Base-by-base conservation (phyloP, 148 eudicot species). In the Hydrangea macrophylla region DNA sequence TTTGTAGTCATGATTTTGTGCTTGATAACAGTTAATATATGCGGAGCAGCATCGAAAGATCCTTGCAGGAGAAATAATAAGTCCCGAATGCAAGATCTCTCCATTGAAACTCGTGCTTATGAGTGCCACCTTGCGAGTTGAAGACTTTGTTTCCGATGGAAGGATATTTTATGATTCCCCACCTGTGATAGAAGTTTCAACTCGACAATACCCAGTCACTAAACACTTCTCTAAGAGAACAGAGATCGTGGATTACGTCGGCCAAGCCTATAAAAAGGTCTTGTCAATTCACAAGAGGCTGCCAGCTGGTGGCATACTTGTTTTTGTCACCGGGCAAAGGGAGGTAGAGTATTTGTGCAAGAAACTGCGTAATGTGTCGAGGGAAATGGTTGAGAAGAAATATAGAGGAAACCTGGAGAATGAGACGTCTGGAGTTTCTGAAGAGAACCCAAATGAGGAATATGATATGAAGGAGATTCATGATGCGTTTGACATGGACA, bases 251-350 rank as follows among this genome's bases (percentile, higher is more conserved):
- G 91, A 94, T 72, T 94, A 90, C 70, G 57, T 94, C 64, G 99
- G 97, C 55, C 88, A 87, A 81, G 97, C 99, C 53, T 88, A 82
- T 75, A 94, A 81, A 58, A 94, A 81, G 72, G 92, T 94, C 56
- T 48, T 94, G 62, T 66, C 89, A 48, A 94, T 90, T 81, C 99
- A 94, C 89, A 94, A 88, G 84, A 86, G 72, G 70, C 70, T 87
- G 70, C 97, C 98, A 71, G 82, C 89, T 69, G 97, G 99, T 65
- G 99, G 97, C 70, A 82, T 90, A 80, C 97, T 94, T 71, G 91
- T 91, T 27, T 94, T 94, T 73, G 92, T 88, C 48, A 94, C 97
- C 26, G 96, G 99, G 57, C 93, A 87, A 83, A 82, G 87, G 69
- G 97, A 94, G 83, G 97, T 90, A 27, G 99, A 87, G 66, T 75